A percentile compares a stretch with the other conserved stretches of the same genome.
Evolutionary conservation across 495 filamentous ascomycete species (phyloP).

Genomic region (Ascobolus immersus): DNA sequence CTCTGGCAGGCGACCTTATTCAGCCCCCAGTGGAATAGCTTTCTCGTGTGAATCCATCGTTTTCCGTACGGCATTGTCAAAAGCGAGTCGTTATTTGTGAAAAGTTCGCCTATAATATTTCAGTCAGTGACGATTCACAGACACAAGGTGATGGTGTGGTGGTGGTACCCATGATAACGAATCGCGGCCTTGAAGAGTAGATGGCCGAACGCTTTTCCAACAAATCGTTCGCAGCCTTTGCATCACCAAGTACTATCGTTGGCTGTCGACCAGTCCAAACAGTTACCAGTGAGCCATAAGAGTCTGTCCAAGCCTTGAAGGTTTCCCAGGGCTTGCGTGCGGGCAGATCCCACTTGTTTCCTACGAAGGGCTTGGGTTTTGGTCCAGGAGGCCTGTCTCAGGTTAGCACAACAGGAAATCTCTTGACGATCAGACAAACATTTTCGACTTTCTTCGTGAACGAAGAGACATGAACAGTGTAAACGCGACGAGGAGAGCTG

Average conservation of each 20-base stretch:
- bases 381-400: constrained; percentile 27
- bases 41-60: constrained; percentile 19
- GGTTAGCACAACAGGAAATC: neutral
- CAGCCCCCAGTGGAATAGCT: constrained; percentile 15
- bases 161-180: constrained; percentile 29
- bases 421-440: too few species aligned
- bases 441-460: too few species aligned
- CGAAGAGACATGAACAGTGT: too few species aligned
- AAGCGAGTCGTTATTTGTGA: constrained; percentile 15
- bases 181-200: constrained; percentile 28
- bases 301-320: constrained; percentile 24
- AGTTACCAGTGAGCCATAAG: constrained; percentile 25
- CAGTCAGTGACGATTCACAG: constrained; percentile 2
- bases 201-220: constrained; percentile 29
- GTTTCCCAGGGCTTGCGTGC: constrained; percentile 31
- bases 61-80: constrained; percentile 23
- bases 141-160: constrained; percentile 21
- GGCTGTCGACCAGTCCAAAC: constrained; percentile 36
- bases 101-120: constrained; percentile 10
- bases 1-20: constrained; percentile 8
- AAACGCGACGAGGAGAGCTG: too few species aligned
- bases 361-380: constrained; percentile 27
- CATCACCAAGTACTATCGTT: constrained; percentile 37
- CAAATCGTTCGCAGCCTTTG: constrained; percentile 31
- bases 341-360: constrained; percentile 29